Evolutionary conservation across 1,284 basidiomycete species (phyloP), one percentile per base, ranked within the genome.

Genomic region (Taiwanofungus camphoratus): DNA sequence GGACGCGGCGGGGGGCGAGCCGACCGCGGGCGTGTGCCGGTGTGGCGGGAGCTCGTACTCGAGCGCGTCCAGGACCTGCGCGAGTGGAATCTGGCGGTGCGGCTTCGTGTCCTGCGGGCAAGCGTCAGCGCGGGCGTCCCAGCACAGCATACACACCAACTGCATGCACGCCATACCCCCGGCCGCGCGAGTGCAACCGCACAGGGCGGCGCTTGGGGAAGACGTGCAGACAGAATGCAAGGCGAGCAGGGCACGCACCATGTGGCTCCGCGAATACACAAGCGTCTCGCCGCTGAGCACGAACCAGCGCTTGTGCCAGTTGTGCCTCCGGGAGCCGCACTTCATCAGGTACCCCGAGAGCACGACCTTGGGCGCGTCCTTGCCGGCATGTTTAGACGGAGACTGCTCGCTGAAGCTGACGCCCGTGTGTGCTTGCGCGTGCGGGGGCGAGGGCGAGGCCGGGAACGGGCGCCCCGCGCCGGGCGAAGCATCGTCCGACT

Each of bases 301-400:
- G 57, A 94, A 94, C 88, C 89, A 94, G 33, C 92, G 72, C 67
- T 99, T 99, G 46, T 92, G 76, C 96, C 96, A 99, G 48, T 83
- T 89, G 56, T 91, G 86, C 55, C 94, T 79, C 53, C 95, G 91
- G 39, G 83, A 83, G 33, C 92, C 92, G 62, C 93, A 93, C 63
- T 99, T 99, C 89, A 96, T 95, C 48, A 99, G 70, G 63, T 99
- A 99, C 2, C 93, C 93, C 22, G 85, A 80, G 4, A 93, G 60
- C 22, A 96, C 82, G 36, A 82, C 69, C 66, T 91, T 92, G 18
- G 77, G 69, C 5, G 76, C 71, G 55, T 86, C 85, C 23, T 76
- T 74, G 39, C 59, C 54, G 7, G 49, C 41, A 33, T 47, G 44
- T 29, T 57, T 48, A n/a, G 54, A 49, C 39, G 52, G 48, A 42